Percentiles rank a stretch among this genome's conserved stretches.
Conservation (phyloP, 176 grass and related monocot species). For the Phoenix roebelenii region DNA sequence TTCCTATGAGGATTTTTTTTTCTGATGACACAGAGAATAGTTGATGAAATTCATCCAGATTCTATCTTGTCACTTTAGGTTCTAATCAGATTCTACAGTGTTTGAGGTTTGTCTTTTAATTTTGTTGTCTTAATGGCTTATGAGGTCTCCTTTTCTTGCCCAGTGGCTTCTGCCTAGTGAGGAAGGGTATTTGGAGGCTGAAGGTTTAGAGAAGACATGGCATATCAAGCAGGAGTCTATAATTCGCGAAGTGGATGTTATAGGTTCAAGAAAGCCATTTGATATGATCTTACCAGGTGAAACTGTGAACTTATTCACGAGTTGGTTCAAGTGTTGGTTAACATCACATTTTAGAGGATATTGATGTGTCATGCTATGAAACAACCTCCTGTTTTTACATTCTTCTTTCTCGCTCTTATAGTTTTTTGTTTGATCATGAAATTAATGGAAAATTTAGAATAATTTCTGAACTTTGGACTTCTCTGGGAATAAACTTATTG, state of each 20-base stretch:
- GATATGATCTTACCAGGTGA: slow-evolving; percentile 95
- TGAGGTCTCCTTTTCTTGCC: slow-evolving; percentile 8
- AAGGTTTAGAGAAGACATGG: slow-evolving; percentile 68
- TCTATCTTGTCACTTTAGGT: too few relatives aligned
- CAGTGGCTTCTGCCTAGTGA: slow-evolving; percentile 74
- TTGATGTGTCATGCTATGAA: too few relatives aligned
- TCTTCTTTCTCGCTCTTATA: too few relatives aligned
- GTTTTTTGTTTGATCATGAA: too few relatives aligned
- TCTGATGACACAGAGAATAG: too few relatives aligned
- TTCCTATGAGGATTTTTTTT: too few relatives aligned
- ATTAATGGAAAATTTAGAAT: neutral
- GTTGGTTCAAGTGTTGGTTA: too few relatives aligned
- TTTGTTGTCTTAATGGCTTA: neutral
- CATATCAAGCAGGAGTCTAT: slow-evolving; percentile 36
- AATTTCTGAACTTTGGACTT: slow-evolving; percentile 2
- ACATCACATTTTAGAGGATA: too few relatives aligned
- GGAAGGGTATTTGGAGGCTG: slow-evolving; percentile 55
- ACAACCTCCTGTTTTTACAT: too few relatives aligned
- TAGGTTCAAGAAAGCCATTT: slow-evolving; percentile 60
- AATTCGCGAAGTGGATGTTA: slow-evolving; percentile 40
- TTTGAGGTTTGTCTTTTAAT: neutral
- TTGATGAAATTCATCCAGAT: too few relatives aligned
- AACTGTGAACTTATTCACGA: neutral
- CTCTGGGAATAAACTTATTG: neutral
- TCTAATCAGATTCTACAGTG: too few relatives aligned